phyloP scores from a whole-genome alignment of 345 rosid genomes.

The rapeseed (Brassica napus) region Da-Ae NC_063444.1:19779501-19780000 shows the following conservation, averaged over 20 bases:
- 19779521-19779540: neutral
- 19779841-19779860: too few relatives aligned
- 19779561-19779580: slow-evolving; percentile 2
- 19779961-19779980: slow-evolving; percentile 9
- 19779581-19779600: slow-evolving; percentile 26
- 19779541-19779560: neutral
- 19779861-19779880: too few relatives aligned
- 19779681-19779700: too few relatives aligned
- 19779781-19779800: too few relatives aligned
- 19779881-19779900: neutral
- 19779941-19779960: neutral
- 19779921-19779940: neutral
- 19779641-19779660: too few relatives aligned
- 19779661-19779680: too few relatives aligned
- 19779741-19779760: too few relatives aligned
- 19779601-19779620: neutral
- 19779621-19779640: neutral
- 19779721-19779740: too few relatives aligned
- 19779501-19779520: slow-evolving; percentile 1
- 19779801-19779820: too few relatives aligned
- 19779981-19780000: neutral
- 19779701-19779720: too few relatives aligned
- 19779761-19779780: too few relatives aligned
- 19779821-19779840: too few relatives aligned
- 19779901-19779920: slow-evolving; percentile 14